Percentiles rank a stretch among this genome's conserved stretches.
phyloP scores from a whole-genome alignment of 345 rosid genomes.

The Pistacia vera region DNA sequence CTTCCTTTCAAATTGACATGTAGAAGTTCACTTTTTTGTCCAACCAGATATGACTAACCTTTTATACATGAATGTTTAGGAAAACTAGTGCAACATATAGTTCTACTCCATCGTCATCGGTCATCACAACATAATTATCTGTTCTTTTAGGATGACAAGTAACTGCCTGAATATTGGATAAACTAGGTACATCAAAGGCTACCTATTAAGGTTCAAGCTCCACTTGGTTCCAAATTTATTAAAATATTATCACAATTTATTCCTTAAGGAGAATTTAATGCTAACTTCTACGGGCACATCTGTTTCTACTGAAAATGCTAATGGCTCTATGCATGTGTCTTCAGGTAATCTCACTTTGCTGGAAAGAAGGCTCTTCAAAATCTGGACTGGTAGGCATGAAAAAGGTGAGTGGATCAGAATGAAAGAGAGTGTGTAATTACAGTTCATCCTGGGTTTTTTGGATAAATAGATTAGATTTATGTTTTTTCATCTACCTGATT shows the following conservation, averaged over 20 bases:
- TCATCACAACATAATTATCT: background rate
- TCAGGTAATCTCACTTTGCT: conserved; percentile 42
- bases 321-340: conserved; percentile 11
- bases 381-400: conserved; percentile 33
- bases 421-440: conserved; percentile 4
- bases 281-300: no score
- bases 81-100: background rate
- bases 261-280: no score
- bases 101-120: background rate
- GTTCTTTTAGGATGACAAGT: background rate
- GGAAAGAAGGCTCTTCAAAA: conserved; percentile 39
- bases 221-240: background rate
- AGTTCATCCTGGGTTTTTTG: conserved; percentile 5
- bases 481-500: conserved; percentile 8
- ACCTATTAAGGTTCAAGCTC: background rate
- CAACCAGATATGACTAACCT: background rate
- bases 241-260: no score
- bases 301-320: background rate
- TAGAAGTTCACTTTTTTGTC: background rate
- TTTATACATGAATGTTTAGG: no score
- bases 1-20: background rate
- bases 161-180: background rate
- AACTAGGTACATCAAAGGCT: background rate
- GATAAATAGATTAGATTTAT: conserved; percentile 2
- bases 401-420: conserved; percentile 25